Evolutionary conservation across 176 grass and related monocot species (phyloP).

Genomic region (Tillandsia leiboldiana): DNA sequence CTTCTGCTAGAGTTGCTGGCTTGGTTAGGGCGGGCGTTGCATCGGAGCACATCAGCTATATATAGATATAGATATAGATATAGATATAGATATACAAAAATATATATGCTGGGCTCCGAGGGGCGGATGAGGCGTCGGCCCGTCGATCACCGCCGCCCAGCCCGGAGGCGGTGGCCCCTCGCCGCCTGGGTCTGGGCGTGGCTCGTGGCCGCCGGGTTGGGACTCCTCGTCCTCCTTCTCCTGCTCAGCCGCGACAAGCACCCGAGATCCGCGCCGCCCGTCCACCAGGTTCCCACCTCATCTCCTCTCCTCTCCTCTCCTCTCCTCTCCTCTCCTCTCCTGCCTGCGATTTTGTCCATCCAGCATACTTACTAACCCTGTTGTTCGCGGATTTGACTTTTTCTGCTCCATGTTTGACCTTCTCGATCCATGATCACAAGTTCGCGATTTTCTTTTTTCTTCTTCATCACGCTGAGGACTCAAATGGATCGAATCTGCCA

Average conservation of each 20-base stretch:
- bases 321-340: background rate
- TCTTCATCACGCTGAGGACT: slow-evolving; percentile 26
- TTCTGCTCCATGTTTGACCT: background rate
- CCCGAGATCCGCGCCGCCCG: slow-evolving; percentile 18
- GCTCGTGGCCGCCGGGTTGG: slow-evolving; percentile 18
- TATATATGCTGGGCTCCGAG: background rate
- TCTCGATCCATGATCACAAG: background rate
- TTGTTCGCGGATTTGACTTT: background rate
- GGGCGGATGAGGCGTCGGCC: slow-evolving; percentile 31
- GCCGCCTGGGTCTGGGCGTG: slow-evolving; percentile 38
- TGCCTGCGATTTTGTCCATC: background rate
- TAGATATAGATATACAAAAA: too few species aligned
- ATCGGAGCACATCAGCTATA: too few species aligned
- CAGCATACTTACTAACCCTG: background rate
- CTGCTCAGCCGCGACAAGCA: slow-evolving; percentile 21
- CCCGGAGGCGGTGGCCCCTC: slow-evolving; percentile 56
- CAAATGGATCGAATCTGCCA: slow-evolving; percentile 14
- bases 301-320: background rate
- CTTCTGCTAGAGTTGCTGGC: too few species aligned
- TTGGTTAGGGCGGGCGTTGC: too few species aligned
- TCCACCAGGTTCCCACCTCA: slow-evolving; percentile 14
- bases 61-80: too few species aligned
- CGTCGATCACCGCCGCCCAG: slow-evolving; percentile 49
- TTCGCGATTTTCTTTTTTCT: slow-evolving; percentile 22
- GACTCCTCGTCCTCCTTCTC: slow-evolving; percentile 16